phyloP scores from a whole-genome alignment of 1,139 yeast genomes.

The Tardiomyces digboiensis region DNA sequence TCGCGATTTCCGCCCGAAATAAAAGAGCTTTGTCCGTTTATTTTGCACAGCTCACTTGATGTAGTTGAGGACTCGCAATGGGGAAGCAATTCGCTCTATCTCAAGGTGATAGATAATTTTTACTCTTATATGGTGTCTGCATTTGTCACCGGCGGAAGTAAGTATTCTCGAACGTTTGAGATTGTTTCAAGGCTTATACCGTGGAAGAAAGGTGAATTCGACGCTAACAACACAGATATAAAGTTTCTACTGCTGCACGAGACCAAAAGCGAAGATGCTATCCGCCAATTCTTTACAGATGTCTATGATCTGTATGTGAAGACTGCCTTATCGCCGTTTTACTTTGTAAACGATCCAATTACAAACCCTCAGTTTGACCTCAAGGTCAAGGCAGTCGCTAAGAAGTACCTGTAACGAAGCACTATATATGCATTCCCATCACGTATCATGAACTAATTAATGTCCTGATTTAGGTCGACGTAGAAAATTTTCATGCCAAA shows the following conservation, averaged over 20 bases:
- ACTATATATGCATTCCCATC: too few relatives aligned
- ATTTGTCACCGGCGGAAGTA: slow-evolving; percentile 72
- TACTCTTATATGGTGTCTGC: slow-evolving; percentile 76
- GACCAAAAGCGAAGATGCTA: slow-evolving; percentile 53
- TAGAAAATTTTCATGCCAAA: too few relatives aligned
- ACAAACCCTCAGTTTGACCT: slow-evolving; percentile 68
- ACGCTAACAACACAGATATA: slow-evolving; percentile 31
- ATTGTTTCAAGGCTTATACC: too few relatives aligned
- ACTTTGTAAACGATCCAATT: slow-evolving; percentile 66
- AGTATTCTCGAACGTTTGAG: neutral
- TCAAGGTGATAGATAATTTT: slow-evolving; percentile 78
- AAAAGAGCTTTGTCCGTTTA: slow-evolving; percentile 77
- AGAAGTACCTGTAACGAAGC: slow-evolving; percentile 56
- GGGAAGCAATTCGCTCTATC: slow-evolving; percentile 53
- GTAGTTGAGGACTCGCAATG: slow-evolving; percentile 85
- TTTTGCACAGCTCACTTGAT: slow-evolving; percentile 82
- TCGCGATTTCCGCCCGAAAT: slow-evolving; percentile 53
- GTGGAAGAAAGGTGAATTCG: too few relatives aligned
- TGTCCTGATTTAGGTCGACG: too few relatives aligned
- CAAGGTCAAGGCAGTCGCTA: slow-evolving; percentile 61
- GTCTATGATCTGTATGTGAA: slow-evolving; percentile 84
- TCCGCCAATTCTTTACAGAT: slow-evolving; percentile 76
- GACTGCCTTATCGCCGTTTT: slow-evolving; percentile 80
- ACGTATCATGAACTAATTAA: too few relatives aligned
- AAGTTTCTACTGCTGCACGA: slow-evolving; percentile 77